Evolutionary conservation across 805 yeast species (phyloP).

Genomic region (Ogataea haglerorum): DNA sequence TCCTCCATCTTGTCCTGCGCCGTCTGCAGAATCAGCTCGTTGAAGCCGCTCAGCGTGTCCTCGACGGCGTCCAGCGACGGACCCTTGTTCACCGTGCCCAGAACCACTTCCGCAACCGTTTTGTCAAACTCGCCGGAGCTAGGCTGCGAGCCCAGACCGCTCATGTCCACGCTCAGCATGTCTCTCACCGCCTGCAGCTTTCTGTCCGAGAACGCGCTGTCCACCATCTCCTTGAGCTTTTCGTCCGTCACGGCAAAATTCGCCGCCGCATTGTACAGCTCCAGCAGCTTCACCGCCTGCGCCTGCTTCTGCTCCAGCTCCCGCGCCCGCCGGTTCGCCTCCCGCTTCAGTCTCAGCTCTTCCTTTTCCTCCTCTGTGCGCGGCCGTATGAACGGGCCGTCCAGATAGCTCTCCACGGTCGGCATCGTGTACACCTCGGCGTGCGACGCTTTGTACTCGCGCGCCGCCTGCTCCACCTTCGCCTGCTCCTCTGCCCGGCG

Average conservation of each 20-base stretch:
- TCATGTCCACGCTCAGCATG: conserved; percentile 19
- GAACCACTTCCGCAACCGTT: conserved; percentile 26
- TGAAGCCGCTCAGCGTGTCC: conserved; percentile 30
- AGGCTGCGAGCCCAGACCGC: conserved; percentile 23
- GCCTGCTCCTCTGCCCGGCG: conserved; percentile 27
- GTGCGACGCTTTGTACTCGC: conserved; percentile 41
- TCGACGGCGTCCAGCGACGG: conserved; percentile 32
- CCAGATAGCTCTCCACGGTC: conserved; percentile 62
- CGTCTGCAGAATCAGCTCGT: conserved; percentile 21
- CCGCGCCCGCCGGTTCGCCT: conserved; percentile 58
- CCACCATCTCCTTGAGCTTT: conserved; percentile 55
- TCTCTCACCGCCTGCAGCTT: conserved; percentile 29
- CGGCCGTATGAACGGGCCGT: conserved; percentile 67
- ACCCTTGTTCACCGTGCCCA: conserved; percentile 32
- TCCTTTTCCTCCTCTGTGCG: conserved; percentile 70
- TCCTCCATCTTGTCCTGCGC: conserved; percentile 25
- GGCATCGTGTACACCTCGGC: conserved; percentile 73
- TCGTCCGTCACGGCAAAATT: conserved; percentile 71
- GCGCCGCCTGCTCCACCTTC: conserved; percentile 29
- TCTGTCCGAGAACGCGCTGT: conserved; percentile 46
- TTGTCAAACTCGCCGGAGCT: conserved; percentile 23
- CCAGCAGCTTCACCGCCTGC: conserved; percentile 56
- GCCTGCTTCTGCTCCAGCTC: conserved; percentile 51
- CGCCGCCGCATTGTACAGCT: conserved; percentile 67
- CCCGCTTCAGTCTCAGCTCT: conserved; percentile 54